Evolutionary conservation across 371 early-diverging fungal species (phyloP), one percentile per base, ranked within the genome.

Genomic region (Polyrhizophydium stewartii): DNA sequence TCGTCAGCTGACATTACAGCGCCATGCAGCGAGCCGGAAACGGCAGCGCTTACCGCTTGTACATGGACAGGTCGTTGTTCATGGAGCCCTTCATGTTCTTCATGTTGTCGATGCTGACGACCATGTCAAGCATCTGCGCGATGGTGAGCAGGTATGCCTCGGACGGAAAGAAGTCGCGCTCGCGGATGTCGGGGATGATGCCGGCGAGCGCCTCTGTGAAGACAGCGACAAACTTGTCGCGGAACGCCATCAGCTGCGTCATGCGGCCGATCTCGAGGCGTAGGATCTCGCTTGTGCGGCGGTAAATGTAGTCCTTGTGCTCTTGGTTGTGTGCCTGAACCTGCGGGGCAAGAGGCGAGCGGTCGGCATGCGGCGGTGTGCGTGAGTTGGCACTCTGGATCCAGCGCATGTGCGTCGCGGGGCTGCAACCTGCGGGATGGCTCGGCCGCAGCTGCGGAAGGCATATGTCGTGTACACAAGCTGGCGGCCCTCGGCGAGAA

Each of bases 51-150:
- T 57, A 69, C 71, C 78, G 52, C 55, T 76, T 79, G 55, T 69
- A 82, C 65, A 76, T 61, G 16, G 79, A 74, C 25, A 83, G 70
- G 61, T 83, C 83, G 59, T 83, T 83, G 66, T 73, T 79, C 76
- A 83, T 73, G 37, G 72, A 67, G 16, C 76, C 74, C 57, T 81
- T 83, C 28, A 73, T 64, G 52, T 72, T 76, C 55, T 83, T 83
- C 69, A 83, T 67, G 2, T 71, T 64, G 58, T 83, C 83, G 56
- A 83, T 56, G 16, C 65, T 56, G 16, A 79, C 64, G 43, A 70
- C 65, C 72, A 83, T 53, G 58, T 83, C 76, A 30, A 83, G 51
- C 7, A 63, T 16, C n/a, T 59, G 21, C 19, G 78, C 81, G 1
- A 76, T 46, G 21, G 58, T 57, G 17, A 61, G 49, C 45, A 79